phyloP scores from a whole-genome alignment of 441 rosid species.

The Jatropha multifida region DNA sequence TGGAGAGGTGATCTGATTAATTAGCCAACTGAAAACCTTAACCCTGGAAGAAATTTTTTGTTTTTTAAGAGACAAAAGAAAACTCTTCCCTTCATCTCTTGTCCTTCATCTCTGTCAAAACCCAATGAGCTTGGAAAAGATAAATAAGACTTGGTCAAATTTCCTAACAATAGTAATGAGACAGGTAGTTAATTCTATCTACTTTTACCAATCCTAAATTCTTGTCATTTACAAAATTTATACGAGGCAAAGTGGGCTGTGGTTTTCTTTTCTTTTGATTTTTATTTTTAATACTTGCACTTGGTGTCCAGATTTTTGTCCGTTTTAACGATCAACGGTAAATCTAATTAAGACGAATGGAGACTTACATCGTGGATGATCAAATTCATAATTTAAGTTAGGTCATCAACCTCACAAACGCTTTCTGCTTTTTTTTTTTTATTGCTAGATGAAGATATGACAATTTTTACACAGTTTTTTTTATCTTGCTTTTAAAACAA shows the following conservation, averaged over 20 bases:
- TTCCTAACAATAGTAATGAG: conserved; percentile 31
- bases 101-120: conserved; percentile 22
- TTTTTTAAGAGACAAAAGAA: conserved; percentile 23
- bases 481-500: too few relatives aligned
- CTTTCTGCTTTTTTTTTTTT: too few relatives aligned
- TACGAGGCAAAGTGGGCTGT: not conserved
- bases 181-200: conserved; percentile 8
- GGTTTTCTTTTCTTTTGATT: not conserved
- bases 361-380: too few relatives aligned
- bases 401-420: too few relatives aligned
- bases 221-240: not conserved
- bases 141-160: conserved; percentile 28
- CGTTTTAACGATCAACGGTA: too few relatives aligned
- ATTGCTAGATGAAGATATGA: too few relatives aligned
- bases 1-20: conserved; percentile 12
- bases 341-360: too few relatives aligned
- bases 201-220: not conserved
- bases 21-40: conserved; percentile 17
- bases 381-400: too few relatives aligned
- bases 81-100: not conserved
- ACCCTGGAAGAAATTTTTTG: conserved; percentile 33
- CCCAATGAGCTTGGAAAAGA: conserved; percentile 24
- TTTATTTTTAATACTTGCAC: too few relatives aligned
- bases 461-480: too few relatives aligned
- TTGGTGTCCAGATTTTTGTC: too few relatives aligned